Conservation (phyloP, 345 rosid genomes). For the Psidium guajava region DNA sequence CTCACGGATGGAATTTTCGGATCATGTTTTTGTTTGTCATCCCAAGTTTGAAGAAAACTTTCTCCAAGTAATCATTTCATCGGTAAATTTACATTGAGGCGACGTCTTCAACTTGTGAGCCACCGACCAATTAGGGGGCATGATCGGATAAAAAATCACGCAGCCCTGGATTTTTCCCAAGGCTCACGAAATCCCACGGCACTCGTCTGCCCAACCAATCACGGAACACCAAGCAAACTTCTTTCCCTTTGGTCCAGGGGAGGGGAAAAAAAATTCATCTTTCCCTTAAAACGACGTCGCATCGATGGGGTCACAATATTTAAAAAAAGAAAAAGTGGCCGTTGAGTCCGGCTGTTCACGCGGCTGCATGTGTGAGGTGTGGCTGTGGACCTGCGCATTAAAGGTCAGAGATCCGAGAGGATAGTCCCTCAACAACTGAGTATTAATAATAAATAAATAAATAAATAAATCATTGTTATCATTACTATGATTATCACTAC, state of each 20-base stretch:
- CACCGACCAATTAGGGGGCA: background rate
- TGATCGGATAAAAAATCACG: background rate
- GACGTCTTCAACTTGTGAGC: background rate
- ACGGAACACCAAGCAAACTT: background rate
- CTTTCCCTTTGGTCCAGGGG: too few species aligned
- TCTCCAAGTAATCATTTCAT: background rate
- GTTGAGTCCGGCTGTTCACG: background rate
- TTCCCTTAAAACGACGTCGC: too few species aligned
- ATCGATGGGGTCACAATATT: background rate
- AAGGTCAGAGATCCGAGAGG: background rate
- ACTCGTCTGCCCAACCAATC: too few species aligned
- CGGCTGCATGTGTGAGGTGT: background rate
- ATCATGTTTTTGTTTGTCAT: background rate
- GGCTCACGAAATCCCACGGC: background rate
- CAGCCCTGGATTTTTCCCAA: background rate
- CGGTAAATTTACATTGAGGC: background rate
- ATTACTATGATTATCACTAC: too few species aligned
- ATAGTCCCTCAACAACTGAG: background rate
- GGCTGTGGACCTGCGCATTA: background rate
- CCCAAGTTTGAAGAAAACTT: background rate
- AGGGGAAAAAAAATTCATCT: background rate
- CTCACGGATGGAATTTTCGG: background rate
- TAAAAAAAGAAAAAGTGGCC: background rate
- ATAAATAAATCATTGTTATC: too few species aligned
- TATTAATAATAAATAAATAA: too few species aligned